These are phyloP conservation scores for Narthecium ossifragum DNA, from an alignment of 106 monocot species.

Conservation along the genomic window DNA sequence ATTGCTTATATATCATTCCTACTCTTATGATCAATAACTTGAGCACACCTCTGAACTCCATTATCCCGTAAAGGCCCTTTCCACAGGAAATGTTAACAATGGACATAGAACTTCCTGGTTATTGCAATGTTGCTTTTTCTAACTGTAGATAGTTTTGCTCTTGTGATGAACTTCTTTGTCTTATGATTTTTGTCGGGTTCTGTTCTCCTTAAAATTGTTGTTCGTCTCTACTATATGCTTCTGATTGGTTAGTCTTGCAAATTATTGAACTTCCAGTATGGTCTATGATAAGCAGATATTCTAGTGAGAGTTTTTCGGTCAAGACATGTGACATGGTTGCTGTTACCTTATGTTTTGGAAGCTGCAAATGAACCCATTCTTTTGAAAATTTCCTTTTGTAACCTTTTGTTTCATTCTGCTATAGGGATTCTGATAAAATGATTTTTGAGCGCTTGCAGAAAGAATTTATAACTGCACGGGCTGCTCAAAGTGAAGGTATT, in stretches of 20 bases:
- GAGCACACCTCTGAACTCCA: too few relatives aligned
- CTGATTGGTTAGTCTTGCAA: not conserved
- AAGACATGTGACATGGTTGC: not conserved
- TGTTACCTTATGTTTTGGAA: not conserved
- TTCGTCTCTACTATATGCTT: too few relatives aligned
- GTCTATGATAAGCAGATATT: not conserved
- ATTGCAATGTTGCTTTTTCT: too few relatives aligned
- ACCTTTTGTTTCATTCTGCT: not conserved
- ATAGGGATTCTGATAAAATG: constrained; percentile 92
- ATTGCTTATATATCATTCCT: not conserved
- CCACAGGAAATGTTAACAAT: too few relatives aligned
- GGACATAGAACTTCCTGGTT: too few relatives aligned
- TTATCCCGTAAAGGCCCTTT: too few relatives aligned
- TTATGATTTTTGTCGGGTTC: too few relatives aligned
- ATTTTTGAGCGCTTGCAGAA: constrained; percentile 79
- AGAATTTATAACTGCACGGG: constrained; percentile 75
- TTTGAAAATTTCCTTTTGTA: not conserved
- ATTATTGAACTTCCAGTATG: not conserved
- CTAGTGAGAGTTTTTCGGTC: not conserved
- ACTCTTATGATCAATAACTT: too few relatives aligned
- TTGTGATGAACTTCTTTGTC: too few relatives aligned
- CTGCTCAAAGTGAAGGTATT: constrained; percentile 84
- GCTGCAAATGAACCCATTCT: not conserved
- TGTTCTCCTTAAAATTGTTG: too few relatives aligned
- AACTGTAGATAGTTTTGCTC: too few relatives aligned